Conservation (phyloP, 1,139 yeast species). For the Candida dubliniensis region DNA sequence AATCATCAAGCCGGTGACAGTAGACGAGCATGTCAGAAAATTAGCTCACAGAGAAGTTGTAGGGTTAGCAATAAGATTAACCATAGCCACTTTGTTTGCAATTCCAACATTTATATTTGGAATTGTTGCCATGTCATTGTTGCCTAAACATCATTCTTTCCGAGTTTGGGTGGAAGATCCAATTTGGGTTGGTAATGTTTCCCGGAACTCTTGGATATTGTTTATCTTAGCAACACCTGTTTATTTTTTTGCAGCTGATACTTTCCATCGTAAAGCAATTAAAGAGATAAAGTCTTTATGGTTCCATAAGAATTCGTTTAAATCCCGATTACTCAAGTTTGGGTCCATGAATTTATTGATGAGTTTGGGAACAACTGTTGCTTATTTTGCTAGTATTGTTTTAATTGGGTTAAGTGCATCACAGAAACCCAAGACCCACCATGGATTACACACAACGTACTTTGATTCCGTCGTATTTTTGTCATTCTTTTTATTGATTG, state of each 20-base stretch:
- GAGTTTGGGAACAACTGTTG: conserved; percentile 70
- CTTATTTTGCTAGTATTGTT: conserved; percentile 68
- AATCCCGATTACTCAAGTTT: conserved; percentile 58
- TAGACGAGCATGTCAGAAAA: conserved; percentile 63
- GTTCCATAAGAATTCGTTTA: conserved; percentile 57
- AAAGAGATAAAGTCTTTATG: conserved; percentile 59
- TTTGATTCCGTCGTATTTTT: conserved; percentile 79
- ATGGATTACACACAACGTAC: conserved; percentile 62
- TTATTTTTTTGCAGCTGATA: conserved; percentile 71
- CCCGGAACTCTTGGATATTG: conserved; percentile 65
- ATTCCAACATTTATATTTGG: conserved; percentile 73
- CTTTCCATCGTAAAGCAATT: conserved; percentile 66
- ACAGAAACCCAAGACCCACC: conserved; percentile 24
- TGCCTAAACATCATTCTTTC: conserved; percentile 44
- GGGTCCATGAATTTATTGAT: conserved; percentile 78
- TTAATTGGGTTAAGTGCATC: conserved; percentile 52
- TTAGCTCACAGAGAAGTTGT: conserved; percentile 51
- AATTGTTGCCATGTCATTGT: conserved; percentile 63
- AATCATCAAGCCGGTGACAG: conserved; percentile 56
- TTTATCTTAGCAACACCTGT: conserved; percentile 70
- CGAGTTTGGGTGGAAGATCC: conserved; percentile 61
- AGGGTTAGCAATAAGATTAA: conserved; percentile 47
- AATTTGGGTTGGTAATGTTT: conserved; percentile 62
- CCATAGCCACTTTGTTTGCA: conserved; percentile 51
- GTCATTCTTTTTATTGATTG: conserved; percentile 68